These are phyloP conservation scores for Candida sp. DNA, from an alignment of 1,139 yeast genomes.

Conservation along the genomic window DNA sequence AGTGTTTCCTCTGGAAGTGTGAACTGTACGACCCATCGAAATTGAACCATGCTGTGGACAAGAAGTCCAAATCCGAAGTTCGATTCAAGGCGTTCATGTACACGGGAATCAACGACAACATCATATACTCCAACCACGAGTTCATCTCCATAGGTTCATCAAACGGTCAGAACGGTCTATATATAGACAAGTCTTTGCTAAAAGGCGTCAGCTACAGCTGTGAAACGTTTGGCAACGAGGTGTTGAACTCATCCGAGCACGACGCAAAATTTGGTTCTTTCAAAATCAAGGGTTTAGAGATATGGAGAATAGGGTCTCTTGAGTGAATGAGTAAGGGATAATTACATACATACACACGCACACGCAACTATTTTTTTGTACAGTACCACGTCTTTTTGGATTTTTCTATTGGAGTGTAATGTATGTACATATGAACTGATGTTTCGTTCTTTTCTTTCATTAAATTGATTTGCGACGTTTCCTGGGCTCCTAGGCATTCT, in stretches of 20 bases:
- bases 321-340: constrained; percentile 6
- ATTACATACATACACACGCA: neutral
- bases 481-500: neutral
- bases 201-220: constrained; percentile 81
- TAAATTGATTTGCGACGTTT: too few species aligned
- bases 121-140: constrained; percentile 78
- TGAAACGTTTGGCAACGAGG: constrained; percentile 91
- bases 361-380: neutral
- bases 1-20: constrained; percentile 89
- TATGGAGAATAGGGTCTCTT: constrained; percentile 73
- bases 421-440: neutral
- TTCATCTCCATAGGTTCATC: constrained; percentile 93
- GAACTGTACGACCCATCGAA: constrained; percentile 36
- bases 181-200: constrained; percentile 77
- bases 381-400: neutral
- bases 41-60: constrained; percentile 15
- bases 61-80: constrained; percentile 14
- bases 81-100: constrained; percentile 84
- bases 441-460: neutral
- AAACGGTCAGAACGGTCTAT: constrained; percentile 86
- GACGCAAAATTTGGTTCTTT: constrained; percentile 59
- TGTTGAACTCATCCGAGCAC: constrained; percentile 43
- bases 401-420: neutral
- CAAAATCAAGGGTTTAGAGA: constrained; percentile 75
- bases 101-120: constrained; percentile 88